Percentiles rank a stretch among this genome's conserved stretches.
phyloP scores from a whole-genome alignment of 2,329 filamentous ascomycete species.

The Decorospora gaudefroyi region DNA sequence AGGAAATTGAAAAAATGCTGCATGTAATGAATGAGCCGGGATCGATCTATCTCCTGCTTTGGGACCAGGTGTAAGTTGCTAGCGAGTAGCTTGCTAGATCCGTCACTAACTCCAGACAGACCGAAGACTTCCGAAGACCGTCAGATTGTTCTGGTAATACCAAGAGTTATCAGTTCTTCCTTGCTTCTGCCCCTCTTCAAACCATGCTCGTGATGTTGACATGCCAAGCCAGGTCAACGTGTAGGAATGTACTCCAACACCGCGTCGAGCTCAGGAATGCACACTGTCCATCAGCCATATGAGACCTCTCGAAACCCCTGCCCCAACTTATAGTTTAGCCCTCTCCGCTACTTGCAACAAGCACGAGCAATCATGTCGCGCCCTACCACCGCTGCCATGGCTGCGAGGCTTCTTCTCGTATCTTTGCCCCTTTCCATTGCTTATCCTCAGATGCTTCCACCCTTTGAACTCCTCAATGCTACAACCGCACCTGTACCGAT shows the following conservation, averaged over 20 bases:
- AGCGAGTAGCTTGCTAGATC: no score
- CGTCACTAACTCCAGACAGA: background rate
- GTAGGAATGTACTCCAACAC: slow-evolving; percentile 22
- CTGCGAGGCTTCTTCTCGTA: slow-evolving; percentile 22
- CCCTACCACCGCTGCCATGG: slow-evolving; percentile 17
- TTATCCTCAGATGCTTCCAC: slow-evolving; percentile 14
- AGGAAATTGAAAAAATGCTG: no score
- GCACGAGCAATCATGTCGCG: slow-evolving; percentile 26
- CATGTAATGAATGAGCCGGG: no score
- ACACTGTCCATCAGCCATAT: slow-evolving; percentile 14
- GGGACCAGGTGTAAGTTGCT: background rate
- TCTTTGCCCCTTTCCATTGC: slow-evolving; percentile 21
- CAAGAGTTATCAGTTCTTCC: background rate
- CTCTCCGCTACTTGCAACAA: slow-evolving; percentile 12
- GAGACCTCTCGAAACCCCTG: slow-evolving; percentile 5
- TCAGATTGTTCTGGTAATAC: background rate
- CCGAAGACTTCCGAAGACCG: background rate
- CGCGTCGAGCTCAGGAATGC: slow-evolving; percentile 23
- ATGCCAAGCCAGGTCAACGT: slow-evolving; percentile 1
- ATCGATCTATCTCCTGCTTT: no score
- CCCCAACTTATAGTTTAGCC: slow-evolving; percentile 7
- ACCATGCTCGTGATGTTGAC: slow-evolving; percentile 15
- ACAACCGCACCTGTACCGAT: background rate
- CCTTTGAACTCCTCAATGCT: slow-evolving; percentile 8
- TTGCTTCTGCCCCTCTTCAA: slow-evolving; percentile 6